Conservation (phyloP, 352 stramenopile species). For the Pythium pyrilobum region DNA sequence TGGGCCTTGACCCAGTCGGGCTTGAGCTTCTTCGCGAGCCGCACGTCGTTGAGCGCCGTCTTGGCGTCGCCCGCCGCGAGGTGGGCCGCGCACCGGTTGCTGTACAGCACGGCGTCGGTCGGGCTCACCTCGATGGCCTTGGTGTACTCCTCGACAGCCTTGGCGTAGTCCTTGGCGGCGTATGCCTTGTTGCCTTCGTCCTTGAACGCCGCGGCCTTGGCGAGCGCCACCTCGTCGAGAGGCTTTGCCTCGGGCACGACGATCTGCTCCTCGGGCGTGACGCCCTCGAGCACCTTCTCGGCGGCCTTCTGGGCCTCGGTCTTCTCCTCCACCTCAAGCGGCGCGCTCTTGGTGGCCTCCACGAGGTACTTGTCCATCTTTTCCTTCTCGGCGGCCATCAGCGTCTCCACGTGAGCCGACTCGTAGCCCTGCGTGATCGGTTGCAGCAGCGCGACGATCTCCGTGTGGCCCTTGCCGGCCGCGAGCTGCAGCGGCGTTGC, state of each 20-base stretch:
- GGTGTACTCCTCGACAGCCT: slow-evolving; percentile 53
- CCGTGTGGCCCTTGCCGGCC: slow-evolving; percentile 60
- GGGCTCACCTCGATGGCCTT: slow-evolving; percentile 57
- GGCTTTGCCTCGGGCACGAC: slow-evolving; percentile 34
- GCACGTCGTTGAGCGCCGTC: slow-evolving; percentile 69
- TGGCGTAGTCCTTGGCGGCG: slow-evolving; percentile 50
- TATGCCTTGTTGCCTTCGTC: slow-evolving; percentile 70
- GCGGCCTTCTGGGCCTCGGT: slow-evolving; percentile 36
- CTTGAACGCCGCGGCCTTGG: slow-evolving; percentile 47
- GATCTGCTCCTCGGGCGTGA: slow-evolving; percentile 42
- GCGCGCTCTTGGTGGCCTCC: slow-evolving; percentile 36
- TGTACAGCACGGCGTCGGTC: slow-evolving; percentile 62
- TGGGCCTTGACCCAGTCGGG: slow-evolving; percentile 78
- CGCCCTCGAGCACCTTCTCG: slow-evolving; percentile 28
- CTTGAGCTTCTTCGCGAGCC: slow-evolving; percentile 76
- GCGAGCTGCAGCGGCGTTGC: slow-evolving; percentile 68
- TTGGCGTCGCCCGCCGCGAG: slow-evolving; percentile 50
- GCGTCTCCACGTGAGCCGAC: slow-evolving; percentile 32
- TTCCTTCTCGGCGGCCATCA: slow-evolving; percentile 61
- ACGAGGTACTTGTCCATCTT: slow-evolving; percentile 60
- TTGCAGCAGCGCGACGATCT: slow-evolving; percentile 60
- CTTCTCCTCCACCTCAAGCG: slow-evolving; percentile 26
- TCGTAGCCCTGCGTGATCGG: slow-evolving; percentile 64
- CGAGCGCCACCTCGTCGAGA: slow-evolving; percentile 31
- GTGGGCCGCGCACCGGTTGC: slow-evolving; percentile 75